Conservation (phyloP, 345 rosid genomes). For the Camelina laxa region DNA sequence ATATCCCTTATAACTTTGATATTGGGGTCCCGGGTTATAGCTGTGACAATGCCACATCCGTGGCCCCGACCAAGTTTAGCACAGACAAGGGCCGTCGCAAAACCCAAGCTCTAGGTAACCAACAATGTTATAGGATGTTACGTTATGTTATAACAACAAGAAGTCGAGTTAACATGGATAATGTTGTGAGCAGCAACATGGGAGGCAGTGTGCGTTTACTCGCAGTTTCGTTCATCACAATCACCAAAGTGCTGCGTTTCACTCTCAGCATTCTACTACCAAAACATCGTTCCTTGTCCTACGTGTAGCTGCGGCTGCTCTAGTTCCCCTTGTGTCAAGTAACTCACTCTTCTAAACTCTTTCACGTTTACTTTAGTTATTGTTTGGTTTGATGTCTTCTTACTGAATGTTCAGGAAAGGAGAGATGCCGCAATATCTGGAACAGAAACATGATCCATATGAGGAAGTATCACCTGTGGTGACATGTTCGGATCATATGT, state of each 20-base stretch:
- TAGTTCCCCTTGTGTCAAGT: conserved; percentile 60
- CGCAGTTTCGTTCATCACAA: conserved; percentile 63
- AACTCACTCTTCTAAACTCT: not conserved
- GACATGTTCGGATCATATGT: conserved; percentile 70
- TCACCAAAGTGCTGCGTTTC: conserved; percentile 89
- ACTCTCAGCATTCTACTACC: conserved; percentile 72
- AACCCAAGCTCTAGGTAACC: conserved; percentile 74
- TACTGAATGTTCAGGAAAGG: conserved; percentile 44
- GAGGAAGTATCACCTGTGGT: conserved; percentile 53
- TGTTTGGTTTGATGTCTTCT: no score
- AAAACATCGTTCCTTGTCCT: conserved; percentile 71
- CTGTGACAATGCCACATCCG: conserved; percentile 52
- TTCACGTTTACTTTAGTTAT: not conserved
- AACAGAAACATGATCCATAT: conserved; percentile 50
- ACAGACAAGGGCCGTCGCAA: conserved; percentile 65
- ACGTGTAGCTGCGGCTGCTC: conserved; percentile 77
- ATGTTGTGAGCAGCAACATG: conserved; percentile 60
- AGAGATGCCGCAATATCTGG: conserved; percentile 48
- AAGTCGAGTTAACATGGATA: not conserved
- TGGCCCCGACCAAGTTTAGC: conserved; percentile 53
- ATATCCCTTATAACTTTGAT: conserved; percentile 61
- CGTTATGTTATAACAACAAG: no score
- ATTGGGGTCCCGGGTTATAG: conserved; percentile 74
- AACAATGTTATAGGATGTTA: no score
- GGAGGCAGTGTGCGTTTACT: conserved; percentile 71